Evolutionary conservation across 2,329 filamentous ascomycete genomes (phyloP), one percentile per base, ranked within the genome.

Genomic region (Aureobasidium sp.): DNA sequence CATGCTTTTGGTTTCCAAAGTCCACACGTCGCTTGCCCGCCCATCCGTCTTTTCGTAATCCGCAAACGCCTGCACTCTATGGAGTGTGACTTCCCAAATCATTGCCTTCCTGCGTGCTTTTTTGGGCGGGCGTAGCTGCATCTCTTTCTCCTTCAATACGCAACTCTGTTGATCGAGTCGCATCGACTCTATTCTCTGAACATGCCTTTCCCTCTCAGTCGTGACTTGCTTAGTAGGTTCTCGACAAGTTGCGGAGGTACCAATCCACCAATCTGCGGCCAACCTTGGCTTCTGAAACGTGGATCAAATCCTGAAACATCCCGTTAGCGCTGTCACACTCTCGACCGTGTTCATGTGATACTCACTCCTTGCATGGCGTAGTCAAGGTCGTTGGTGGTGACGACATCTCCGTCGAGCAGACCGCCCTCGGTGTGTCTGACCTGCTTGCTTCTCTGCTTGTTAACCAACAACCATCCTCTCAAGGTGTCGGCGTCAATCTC

Each of bases 281-380:
- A 56, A 96, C 90, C 84, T 98, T 98, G 62, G 91, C 91, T 75
- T 98, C 93, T 55, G 91, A 96, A 63, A 98, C 93, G 74, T 98
- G 93, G 70, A 98, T 98, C 65, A 98, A 76, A 69, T 98, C 91
- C 86, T 90, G 63, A 48, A 32, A 12, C 3, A 22, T 11, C 12
- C 34, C 24, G 57, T 68, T 62, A 68, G 62, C 57, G 53, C 39
- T 3, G 4, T 10, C 11, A 42, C 14, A 22, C 21, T 8, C 16
- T 11, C 3, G 24, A 4, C n/a, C 4, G 7, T 6, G 2, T 12
- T 22, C 32, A 22, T 21, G 7, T 3, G 4, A n/a, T n/a, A 84
- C 85, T 77, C 79, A 89, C 86, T 61, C 90, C 88, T 75, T 97
- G 88, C 74, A 98, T 81, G 60, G 93, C 93, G 70, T 97, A 98